These are phyloP conservation scores for Polygonum aviculare DNA, from an alignment of 148 eudicot genomes.

Conservation along the genomic window DNA sequence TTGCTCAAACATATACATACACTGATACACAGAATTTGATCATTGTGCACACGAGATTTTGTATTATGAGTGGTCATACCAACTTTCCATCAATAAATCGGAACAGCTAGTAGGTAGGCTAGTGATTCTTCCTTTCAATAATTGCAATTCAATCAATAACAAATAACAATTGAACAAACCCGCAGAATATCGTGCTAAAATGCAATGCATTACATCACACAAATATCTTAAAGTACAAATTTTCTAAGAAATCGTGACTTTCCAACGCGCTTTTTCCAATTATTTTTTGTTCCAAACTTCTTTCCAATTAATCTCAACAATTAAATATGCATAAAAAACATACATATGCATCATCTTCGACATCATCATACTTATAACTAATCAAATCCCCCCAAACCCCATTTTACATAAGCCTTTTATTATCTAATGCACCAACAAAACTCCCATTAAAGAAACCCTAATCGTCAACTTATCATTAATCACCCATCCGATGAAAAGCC, in stretches of 20 bases:
- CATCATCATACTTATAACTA: neutral
- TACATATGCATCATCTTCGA: neutral
- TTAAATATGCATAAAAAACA: constrained; percentile 1
- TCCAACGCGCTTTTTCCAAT: constrained; percentile 1
- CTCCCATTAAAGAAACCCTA: neutral
- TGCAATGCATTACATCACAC: neutral
- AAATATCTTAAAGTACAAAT: neutral
- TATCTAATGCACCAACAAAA: neutral
- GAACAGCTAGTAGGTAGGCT: constrained; percentile 1
- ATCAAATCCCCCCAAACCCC: neutral
- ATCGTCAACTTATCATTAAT: neutral
- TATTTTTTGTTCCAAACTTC: neutral
- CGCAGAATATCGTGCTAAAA: neutral
- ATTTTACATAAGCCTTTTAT: neutral
- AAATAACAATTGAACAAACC: neutral
- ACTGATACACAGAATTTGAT: neutral
- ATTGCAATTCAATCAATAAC: neutral
- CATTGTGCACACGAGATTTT: constrained; percentile 1
- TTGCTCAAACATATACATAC: neutral
- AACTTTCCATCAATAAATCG: neutral
- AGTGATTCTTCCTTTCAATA: constrained; percentile 1
- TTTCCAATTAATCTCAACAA: neutral
- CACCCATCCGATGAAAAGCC: neutral
- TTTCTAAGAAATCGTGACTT: neutral
- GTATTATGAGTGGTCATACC: neutral